Conservation (phyloP, 805 yeast genomes). For the Saccharomycopsis olivae region DNA sequence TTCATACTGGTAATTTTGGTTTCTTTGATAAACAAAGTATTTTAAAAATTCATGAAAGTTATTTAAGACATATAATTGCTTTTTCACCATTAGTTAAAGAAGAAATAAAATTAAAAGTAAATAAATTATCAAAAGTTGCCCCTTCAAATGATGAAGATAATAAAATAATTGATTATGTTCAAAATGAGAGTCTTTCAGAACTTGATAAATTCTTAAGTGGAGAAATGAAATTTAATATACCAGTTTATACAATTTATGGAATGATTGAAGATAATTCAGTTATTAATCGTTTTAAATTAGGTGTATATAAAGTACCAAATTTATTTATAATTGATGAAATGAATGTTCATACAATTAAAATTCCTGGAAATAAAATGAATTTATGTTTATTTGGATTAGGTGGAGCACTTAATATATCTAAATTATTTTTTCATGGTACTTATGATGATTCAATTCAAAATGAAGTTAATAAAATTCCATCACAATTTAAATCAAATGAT, state of each 20-base stretch:
- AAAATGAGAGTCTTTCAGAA: constrained; percentile 37
- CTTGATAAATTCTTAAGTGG: constrained; percentile 38
- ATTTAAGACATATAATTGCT: constrained; percentile 54
- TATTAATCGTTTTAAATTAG: constrained; percentile 48
- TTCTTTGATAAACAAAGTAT: constrained; percentile 55
- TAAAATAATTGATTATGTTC: constrained; percentile 27
- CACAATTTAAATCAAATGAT: constrained; percentile 6
- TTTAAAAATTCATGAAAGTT: constrained; percentile 42
- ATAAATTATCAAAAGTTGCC: constrained; percentile 37
- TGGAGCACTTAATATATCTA: constrained; percentile 56
- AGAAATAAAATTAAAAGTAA: constrained; percentile 38
- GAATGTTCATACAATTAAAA: constrained; percentile 30
- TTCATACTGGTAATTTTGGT: constrained; percentile 76
- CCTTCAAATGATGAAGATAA: constrained; percentile 25
- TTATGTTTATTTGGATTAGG: constrained; percentile 61
- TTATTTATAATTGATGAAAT: constrained; percentile 53
- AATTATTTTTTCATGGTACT: constrained; percentile 56
- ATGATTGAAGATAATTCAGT: constrained; percentile 66
- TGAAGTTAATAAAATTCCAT: constrained; percentile 1
- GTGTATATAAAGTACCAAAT: constrained; percentile 44
- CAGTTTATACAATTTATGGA: constrained; percentile 72
- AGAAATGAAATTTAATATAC: constrained; percentile 33
- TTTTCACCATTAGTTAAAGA: constrained; percentile 49
- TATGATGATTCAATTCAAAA: constrained; percentile 21
- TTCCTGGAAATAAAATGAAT: constrained; percentile 31